phyloP scores from a whole-genome alignment of 1,284 basidiomycete species.

The Bjerkandera adusta region DNA sequence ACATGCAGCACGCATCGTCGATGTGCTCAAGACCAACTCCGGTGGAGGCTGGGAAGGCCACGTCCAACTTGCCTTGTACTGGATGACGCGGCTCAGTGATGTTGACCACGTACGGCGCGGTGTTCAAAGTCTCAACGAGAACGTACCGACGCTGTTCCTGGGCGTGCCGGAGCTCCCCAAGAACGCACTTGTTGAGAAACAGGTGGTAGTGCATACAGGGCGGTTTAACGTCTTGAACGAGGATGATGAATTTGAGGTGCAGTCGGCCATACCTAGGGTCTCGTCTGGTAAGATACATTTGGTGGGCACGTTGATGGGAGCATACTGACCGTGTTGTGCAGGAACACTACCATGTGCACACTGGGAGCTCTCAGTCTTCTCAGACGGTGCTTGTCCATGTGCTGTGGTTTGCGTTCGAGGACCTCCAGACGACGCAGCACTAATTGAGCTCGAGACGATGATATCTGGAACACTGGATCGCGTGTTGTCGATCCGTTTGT shows the following conservation, averaged over 20 bases:
- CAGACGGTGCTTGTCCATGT: conserved; percentile 38
- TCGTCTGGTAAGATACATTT: conserved; percentile 47
- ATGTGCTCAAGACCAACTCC: conserved; percentile 53
- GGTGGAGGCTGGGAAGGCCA: conserved; percentile 64
- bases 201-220: conserved; percentile 67
- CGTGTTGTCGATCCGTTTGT: conserved; percentile 43
- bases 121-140: conserved; percentile 33
- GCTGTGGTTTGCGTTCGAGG: conserved; percentile 11
- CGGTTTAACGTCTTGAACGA: conserved; percentile 45
- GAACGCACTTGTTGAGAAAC: conserved; percentile 71
- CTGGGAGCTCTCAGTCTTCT: too few relatives aligned
- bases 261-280: conserved; percentile 36
- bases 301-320: too few relatives aligned
- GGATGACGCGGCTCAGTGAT: conserved; percentile 47
- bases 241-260: conserved; percentile 39
- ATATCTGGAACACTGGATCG: conserved; percentile 16
- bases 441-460: conserved; percentile 1
- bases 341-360: too few relatives aligned
- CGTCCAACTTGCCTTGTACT: conserved; percentile 63
- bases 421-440: conserved; percentile 5
- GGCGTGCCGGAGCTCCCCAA: conserved; percentile 76
- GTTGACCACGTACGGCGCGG: conserved; percentile 42
- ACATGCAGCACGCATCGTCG: conserved; percentile 72
- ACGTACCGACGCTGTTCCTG: conserved; percentile 59
- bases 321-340: too few relatives aligned